Conservation (phyloP, 2,329 filamentous ascomycete species). For the Xylariomycetidae sp. region DNA sequence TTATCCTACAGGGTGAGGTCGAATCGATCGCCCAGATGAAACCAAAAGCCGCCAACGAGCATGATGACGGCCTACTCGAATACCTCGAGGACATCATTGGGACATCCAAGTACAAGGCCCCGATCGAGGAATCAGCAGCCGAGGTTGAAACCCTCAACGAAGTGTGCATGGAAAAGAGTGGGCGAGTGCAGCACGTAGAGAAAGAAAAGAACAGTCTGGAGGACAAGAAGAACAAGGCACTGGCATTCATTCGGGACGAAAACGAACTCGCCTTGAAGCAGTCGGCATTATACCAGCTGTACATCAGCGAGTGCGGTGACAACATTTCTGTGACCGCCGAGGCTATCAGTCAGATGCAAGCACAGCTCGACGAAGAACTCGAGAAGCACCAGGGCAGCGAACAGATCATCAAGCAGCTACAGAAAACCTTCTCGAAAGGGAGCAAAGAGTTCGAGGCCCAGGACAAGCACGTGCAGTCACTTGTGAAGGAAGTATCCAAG, state of each 20-base stretch:
- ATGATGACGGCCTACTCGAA: conserved; percentile 92
- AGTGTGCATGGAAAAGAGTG: conserved; percentile 89
- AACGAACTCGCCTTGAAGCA: conserved; percentile 89
- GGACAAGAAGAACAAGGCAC: conserved; percentile 92
- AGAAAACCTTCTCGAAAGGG: conserved; percentile 78
- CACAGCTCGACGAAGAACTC: conserved; percentile 77
- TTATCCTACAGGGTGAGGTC: conserved; percentile 95
- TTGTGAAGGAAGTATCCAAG: conserved; percentile 82
- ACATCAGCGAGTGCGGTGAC: conserved; percentile 80
- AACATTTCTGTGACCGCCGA: conserved; percentile 86
- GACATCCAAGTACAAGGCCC: conserved; percentile 95
- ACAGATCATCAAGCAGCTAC: conserved; percentile 81
- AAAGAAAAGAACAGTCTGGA: conserved; percentile 92
- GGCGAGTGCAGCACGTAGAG: conserved; percentile 92
- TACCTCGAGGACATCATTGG: conserved; percentile 99
- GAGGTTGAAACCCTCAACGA: conserved; percentile 93
- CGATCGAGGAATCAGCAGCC: conserved; percentile 86
- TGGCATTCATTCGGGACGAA: conserved; percentile 84
- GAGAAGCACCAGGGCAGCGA: conserved; percentile 89
- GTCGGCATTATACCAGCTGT: conserved; percentile 87
- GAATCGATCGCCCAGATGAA: conserved; percentile 99
- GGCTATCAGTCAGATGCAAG: conserved; percentile 84
- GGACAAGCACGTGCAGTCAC: conserved; percentile 72
- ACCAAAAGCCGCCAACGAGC: conserved; percentile 86
- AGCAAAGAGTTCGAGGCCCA: conserved; percentile 75